Percentiles rank a stretch among this genome's conserved stretches.
phyloP scores from a whole-genome alignment of 257 asterid genomes.

The Pogostemon cablin region DNA sequence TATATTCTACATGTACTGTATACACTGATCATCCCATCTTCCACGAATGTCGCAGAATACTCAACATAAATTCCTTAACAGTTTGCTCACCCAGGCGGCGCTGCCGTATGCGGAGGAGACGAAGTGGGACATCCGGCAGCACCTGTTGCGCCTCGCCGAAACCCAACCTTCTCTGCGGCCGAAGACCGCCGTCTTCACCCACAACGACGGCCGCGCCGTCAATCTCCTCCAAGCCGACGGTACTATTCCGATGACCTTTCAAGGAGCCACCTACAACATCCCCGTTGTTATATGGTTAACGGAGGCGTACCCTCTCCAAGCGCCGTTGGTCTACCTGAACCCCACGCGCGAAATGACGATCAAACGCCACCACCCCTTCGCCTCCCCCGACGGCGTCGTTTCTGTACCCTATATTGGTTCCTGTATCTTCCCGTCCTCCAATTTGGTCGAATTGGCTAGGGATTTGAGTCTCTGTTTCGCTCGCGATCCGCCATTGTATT shows the following conservation, averaged over 20 bases:
- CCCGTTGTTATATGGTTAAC: slow-evolving; percentile 84
- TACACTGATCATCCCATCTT: background rate
- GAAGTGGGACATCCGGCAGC: slow-evolving; percentile 86
- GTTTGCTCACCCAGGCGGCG: slow-evolving; percentile 73
- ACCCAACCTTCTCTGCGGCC: slow-evolving; percentile 77
- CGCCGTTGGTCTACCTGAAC: slow-evolving; percentile 83
- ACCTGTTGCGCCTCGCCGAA: slow-evolving; percentile 62
- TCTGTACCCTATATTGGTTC: slow-evolving; percentile 69
- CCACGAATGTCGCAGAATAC: slow-evolving; percentile 52
- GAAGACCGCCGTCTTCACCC: slow-evolving; percentile 78
- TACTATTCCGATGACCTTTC: slow-evolving; percentile 75
- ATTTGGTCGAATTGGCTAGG: slow-evolving; percentile 67
- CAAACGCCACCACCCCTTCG: slow-evolving; percentile 79
- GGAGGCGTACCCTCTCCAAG: slow-evolving; percentile 88
- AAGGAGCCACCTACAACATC: slow-evolving; percentile 75
- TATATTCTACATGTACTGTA: background rate
- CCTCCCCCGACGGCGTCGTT: slow-evolving; percentile 84
- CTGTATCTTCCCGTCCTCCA: slow-evolving; percentile 89
- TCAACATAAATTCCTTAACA: slow-evolving; percentile 67
- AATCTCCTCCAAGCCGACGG: slow-evolving; percentile 90
- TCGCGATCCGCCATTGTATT: slow-evolving; percentile 85
- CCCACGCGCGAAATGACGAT: slow-evolving; percentile 92
- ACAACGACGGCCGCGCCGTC: slow-evolving; percentile 92
- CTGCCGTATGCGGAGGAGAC: slow-evolving; percentile 75
- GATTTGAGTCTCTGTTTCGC: slow-evolving; percentile 67